Evolutionary conservation across 768 basidiomycete genomes (phyloP).

Genomic region (Kwoniella heveanensis): DNA sequence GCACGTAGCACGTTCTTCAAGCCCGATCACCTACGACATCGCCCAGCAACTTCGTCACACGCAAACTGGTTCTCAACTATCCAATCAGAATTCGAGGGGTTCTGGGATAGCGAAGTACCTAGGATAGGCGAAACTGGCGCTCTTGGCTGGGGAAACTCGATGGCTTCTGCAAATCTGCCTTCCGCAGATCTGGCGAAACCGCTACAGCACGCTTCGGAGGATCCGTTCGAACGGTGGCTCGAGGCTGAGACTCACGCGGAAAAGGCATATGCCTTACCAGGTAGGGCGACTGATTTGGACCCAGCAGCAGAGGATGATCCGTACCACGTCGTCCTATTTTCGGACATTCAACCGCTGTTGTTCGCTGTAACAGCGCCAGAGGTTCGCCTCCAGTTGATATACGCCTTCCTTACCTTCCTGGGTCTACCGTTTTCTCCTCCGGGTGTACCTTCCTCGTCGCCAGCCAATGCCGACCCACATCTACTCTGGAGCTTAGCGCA

Average conservation of each 20-base stretch:
- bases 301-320: conserved; percentile 57
- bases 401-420: conserved; percentile 56
- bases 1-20: conserved; percentile 53
- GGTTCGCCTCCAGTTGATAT: conserved; percentile 53
- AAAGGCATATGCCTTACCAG: conserved; percentile 22
- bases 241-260: conserved; percentile 41
- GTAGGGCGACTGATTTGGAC: conserved; percentile 42
- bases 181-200: not conserved
- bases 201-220: conserved; percentile 13
- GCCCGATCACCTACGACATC: conserved; percentile 34
- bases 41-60: not conserved
- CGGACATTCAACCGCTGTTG: conserved; percentile 56
- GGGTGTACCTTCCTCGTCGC: conserved; percentile 51
- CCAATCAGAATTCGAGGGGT: conserved; percentile 50
- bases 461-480: conserved; percentile 53
- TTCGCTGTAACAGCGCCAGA: conserved; percentile 49
- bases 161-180: not conserved
- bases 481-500: conserved; percentile 35
- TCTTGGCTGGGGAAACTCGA: conserved; percentile 47
- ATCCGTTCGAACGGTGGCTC: conserved; percentile 53
- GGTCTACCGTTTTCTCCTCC: conserved; percentile 55
- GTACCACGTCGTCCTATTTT: conserved; percentile 56
- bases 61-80: conserved; percentile 29
- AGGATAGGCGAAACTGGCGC: conserved; percentile 34
- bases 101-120: conserved; percentile 57